Conservation (phyloP, 768 basidiomycete species). For the Pulveroboletus ravenelii region DNA sequence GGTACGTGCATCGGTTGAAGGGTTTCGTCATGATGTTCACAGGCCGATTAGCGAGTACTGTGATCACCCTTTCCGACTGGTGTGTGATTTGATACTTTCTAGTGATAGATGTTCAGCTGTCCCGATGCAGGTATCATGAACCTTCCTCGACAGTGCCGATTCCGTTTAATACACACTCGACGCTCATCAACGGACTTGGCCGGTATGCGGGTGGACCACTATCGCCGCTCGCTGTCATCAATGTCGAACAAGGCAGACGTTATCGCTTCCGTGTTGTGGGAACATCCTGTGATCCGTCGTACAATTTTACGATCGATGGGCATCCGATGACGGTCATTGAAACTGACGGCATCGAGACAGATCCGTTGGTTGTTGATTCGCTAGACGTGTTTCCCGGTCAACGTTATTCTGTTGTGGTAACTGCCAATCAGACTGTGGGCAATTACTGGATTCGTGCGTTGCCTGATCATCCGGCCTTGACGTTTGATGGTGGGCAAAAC, state of each 20-base stretch:
- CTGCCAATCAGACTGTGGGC: slow-evolving; percentile 27
- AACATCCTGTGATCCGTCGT: slow-evolving; percentile 41
- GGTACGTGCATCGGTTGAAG: slow-evolving; percentile 18
- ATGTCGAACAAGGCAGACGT: slow-evolving; percentile 27
- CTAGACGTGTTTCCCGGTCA: slow-evolving; percentile 46
- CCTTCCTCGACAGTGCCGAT: slow-evolving; percentile 7
- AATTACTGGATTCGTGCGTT: slow-evolving; percentile 42
- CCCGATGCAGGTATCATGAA: slow-evolving; percentile 13
- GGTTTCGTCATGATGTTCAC: background rate
- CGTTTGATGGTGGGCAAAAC: slow-evolving; percentile 30
- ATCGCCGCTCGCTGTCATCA: slow-evolving; percentile 33
- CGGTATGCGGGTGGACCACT: slow-evolving; percentile 32
- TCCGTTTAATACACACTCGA: slow-evolving; percentile 23
- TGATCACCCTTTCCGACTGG: slow-evolving; percentile 39
- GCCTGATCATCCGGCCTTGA: slow-evolving; percentile 2
- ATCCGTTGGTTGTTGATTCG: slow-evolving; percentile 39
- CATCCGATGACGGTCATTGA: slow-evolving; percentile 46
- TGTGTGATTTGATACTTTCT: background rate
- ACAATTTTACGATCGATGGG: slow-evolving; percentile 41
- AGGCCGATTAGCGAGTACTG: slow-evolving; percentile 26
- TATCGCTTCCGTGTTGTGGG: slow-evolving; percentile 37
- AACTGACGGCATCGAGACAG: slow-evolving; percentile 37
- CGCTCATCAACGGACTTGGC: slow-evolving; percentile 39
- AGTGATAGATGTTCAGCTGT: slow-evolving; percentile 28
- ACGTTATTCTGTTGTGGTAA: slow-evolving; percentile 45